Evolutionary conservation across 2,329 filamentous ascomycete genomes (phyloP), one percentile per base, ranked within the genome.

Genomic region (Alternaria viburni): DNA sequence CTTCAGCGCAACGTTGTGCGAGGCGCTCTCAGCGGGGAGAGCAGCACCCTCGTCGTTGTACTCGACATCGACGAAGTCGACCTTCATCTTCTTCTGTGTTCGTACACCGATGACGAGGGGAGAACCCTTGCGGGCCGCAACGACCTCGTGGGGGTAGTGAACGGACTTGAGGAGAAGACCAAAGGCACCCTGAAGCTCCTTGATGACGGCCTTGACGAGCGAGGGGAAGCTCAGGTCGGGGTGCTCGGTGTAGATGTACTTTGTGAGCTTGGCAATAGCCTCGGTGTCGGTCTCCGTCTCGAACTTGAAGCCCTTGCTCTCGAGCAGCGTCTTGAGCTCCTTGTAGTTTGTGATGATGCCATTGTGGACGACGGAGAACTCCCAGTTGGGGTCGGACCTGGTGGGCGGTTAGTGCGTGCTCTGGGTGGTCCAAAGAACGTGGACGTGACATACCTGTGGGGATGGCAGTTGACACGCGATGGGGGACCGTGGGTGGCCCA

Each of bases 291-390:
- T 99, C 84, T 99, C 95, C 56, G 96, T 99, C 90, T 99, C 96
- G 81, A 99, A 99, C 79, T 90, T 91, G 90, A 97, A 97, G 80
- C 96, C 96, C 88, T 98, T 99, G 86, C 87, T 88, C 84, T 91
- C 88, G 73, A 99, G 88, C 69, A 99, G 90, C 67, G 91, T 93
- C 89, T 95, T 97, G 77, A 99, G 86, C 85, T 99, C 96, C 88
- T 99, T 99, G 89, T 99, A 99, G 89, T 99, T 99, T 86, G 96
- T 99, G 84, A 99, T 99, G 87, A 99, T 99, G 80, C 96, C 96
- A 84, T 99, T 99, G 91, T 99, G 96, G 66, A 98, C 96, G 75
- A 99, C 90, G 71, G 93, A 88, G 83, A 99, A 99, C 84, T 99
- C 92, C 93, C 95, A 99, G 77, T 85, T 92, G 75, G 91, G 89